These are phyloP conservation scores for Leccinum uliginosum DNA, from an alignment of 768 basidiomycete species.

Conservation along the genomic window DNA sequence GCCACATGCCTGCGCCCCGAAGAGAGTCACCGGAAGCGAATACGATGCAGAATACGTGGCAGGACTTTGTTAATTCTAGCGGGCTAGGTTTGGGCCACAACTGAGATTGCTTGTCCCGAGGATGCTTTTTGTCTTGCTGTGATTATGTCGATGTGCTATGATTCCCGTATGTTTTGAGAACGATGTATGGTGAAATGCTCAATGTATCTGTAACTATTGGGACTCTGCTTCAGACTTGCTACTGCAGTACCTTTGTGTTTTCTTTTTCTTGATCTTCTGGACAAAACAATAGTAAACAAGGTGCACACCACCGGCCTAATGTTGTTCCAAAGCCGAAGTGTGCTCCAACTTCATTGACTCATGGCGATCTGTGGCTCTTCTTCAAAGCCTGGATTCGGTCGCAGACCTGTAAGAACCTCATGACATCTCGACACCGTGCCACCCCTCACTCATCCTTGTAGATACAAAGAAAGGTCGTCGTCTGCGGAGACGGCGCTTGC, in stretches of 20 bases:
- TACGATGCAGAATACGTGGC: conserved; percentile 57
- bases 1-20: conserved; percentile 31
- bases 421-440: conserved; percentile 2
- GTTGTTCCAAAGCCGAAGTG: not conserved
- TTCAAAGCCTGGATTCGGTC: conserved; percentile 50
- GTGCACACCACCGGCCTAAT: conserved; percentile 3
- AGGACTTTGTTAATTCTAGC: conserved; percentile 49
- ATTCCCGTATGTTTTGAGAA: conserved; percentile 7
- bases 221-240: not conserved
- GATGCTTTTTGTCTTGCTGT: conserved; percentile 4
- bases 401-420: conserved; percentile 27
- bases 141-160: conserved; percentile 7
- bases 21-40: conserved; percentile 53
- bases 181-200: conserved; percentile 4
- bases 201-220: conserved; percentile 20
- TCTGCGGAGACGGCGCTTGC: conserved; percentile 96
- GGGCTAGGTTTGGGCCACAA: conserved; percentile 18
- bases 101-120: not conserved
- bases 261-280: not conserved
- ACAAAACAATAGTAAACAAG: conserved; percentile 24
- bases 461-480: conserved; percentile 67
- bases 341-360: conserved; percentile 3
- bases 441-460: conserved; percentile 18
- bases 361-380: conserved; percentile 61
- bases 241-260: conserved; percentile 12